A percentile compares a stretch with the other conserved stretches of the same genome.
Evolutionary conservation across 2,329 filamentous ascomycete species (phyloP).

Genomic region (Metarhizium humberi): DNA sequence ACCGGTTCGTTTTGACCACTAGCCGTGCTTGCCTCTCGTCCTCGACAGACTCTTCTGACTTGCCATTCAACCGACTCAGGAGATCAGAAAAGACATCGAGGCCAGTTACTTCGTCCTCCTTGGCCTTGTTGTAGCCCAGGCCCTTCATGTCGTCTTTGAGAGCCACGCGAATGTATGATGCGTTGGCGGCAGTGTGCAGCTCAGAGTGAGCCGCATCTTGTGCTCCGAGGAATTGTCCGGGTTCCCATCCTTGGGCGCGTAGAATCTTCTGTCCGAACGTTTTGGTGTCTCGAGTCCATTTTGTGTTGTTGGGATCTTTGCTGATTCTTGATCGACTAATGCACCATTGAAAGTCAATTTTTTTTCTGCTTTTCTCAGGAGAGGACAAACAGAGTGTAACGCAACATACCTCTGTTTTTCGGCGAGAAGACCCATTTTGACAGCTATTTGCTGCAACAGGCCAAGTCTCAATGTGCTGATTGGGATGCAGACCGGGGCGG

Average conservation of each 20-base stretch:
- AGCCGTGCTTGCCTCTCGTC: constrained; percentile 60
- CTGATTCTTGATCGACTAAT: constrained; percentile 56
- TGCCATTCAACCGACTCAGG: constrained; percentile 82
- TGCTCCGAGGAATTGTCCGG: constrained; percentile 73
- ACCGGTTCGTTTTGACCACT: constrained; percentile 62
- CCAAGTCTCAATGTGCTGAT: neutral
- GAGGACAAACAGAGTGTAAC: too few relatives aligned
- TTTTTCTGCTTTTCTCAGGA: neutral
- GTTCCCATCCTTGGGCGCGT: constrained; percentile 80
- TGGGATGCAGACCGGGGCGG: neutral
- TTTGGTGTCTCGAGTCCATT: constrained; percentile 75
- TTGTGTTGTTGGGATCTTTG: constrained; percentile 90
- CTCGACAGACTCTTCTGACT: constrained; percentile 62
- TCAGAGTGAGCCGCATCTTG: constrained; percentile 65
- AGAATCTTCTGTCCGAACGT: constrained; percentile 88
- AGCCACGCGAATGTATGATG: constrained; percentile 74
- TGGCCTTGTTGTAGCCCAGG: constrained; percentile 70
- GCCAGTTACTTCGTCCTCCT: constrained; percentile 71
- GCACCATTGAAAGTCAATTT: constrained; percentile 7
- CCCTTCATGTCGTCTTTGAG: constrained; percentile 90
- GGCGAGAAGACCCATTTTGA: constrained; percentile 26
- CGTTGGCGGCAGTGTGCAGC: constrained; percentile 69
- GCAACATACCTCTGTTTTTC: constrained; percentile 22
- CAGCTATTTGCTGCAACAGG: constrained; percentile 2
- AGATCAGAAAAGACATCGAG: constrained; percentile 80